A percentile compares a stretch with the other conserved stretches of the same genome.
Evolutionary conservation across 2,329 filamentous ascomycete species (phyloP).

Genomic region (Aureobasidium subglaciale): DNA sequence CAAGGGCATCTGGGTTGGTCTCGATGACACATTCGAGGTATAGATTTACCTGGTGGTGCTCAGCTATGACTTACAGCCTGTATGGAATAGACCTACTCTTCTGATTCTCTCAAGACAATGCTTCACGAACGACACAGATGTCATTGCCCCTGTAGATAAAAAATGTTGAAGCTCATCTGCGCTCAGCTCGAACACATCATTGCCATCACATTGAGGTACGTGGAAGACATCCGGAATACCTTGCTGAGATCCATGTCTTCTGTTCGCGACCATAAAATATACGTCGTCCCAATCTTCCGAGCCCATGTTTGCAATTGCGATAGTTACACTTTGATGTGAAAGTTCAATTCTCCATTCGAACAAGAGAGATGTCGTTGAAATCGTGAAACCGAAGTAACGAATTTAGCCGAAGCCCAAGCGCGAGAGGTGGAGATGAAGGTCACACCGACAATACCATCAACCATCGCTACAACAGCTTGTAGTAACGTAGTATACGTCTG

Average conservation of each 20-base stretch:
- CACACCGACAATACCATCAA: background rate
- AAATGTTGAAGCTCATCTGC: conserved; percentile 12
- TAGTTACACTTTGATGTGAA: background rate
- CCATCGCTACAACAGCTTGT: background rate
- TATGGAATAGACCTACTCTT: background rate
- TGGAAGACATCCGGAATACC: conserved; percentile 9
- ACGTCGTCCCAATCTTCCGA: conserved; percentile 1
- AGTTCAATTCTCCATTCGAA: background rate
- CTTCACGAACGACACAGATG: background rate
- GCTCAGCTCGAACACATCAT: conserved; percentile 12
- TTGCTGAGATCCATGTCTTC: background rate
- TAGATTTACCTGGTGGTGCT: conserved; percentile 8
- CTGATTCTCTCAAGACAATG: conserved; percentile 14
- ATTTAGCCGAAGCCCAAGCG: conserved; percentile 5
- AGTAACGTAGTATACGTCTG: no score
- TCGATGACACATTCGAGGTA: conserved; percentile 16
- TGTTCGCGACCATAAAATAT: conserved; percentile 3
- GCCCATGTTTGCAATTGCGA: background rate
- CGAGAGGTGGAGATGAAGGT: conserved; percentile 6
- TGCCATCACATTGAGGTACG: conserved; percentile 5
- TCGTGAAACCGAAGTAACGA: background rate
- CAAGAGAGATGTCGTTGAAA: background rate
- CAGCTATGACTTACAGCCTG: background rate
- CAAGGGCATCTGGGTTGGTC: conserved; percentile 20
- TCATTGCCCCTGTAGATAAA: background rate